Conservation (phyloP, 1,284 basidiomycete species). For the Papiliotrema flavescens region DNA sequence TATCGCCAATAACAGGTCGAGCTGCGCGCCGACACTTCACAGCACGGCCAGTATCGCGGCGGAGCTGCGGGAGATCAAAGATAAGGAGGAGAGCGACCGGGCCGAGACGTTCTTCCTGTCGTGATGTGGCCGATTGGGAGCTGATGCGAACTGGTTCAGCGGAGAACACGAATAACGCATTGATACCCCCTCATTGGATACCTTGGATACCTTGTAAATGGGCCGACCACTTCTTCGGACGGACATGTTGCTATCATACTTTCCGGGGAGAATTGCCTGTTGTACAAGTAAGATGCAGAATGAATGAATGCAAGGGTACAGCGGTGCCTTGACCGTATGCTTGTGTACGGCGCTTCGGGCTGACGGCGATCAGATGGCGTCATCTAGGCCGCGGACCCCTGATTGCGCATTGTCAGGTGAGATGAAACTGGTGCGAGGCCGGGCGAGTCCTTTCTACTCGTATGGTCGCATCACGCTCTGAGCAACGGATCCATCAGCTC, state of each 20-base stretch:
- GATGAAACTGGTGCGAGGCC: too few species aligned
- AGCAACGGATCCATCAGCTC: too few species aligned
- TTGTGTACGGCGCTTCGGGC: too few species aligned
- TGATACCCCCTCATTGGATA: neutral
- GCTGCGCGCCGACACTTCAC: slow-evolving; percentile 30
- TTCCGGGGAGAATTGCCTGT: neutral
- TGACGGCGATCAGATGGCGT: too few species aligned
- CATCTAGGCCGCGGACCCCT: too few species aligned
- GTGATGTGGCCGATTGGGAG: slow-evolving; percentile 4
- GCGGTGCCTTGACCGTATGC: too few species aligned
- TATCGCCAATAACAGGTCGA: slow-evolving; percentile 22
- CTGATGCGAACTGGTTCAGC: neutral
- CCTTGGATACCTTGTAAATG: neutral
- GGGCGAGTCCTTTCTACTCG: too few species aligned
- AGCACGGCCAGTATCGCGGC: slow-evolving; percentile 30
- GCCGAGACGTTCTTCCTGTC: slow-evolving; percentile 45
- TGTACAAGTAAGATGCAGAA: too few species aligned
- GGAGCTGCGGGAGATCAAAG: slow-evolving; percentile 25
- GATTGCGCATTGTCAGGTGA: too few species aligned
- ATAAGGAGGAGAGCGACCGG: slow-evolving; percentile 37
- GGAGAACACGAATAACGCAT: neutral
- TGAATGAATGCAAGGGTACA: too few species aligned
- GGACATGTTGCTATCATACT: neutral
- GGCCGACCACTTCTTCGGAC: neutral
- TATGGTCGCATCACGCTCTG: too few species aligned